A percentile compares a stretch with the other conserved stretches of the same genome.
These are phyloP conservation scores for Hemileccinum rubropunctum DNA, from an alignment of 768 basidiomycete genomes.

Conservation along the genomic window DNA sequence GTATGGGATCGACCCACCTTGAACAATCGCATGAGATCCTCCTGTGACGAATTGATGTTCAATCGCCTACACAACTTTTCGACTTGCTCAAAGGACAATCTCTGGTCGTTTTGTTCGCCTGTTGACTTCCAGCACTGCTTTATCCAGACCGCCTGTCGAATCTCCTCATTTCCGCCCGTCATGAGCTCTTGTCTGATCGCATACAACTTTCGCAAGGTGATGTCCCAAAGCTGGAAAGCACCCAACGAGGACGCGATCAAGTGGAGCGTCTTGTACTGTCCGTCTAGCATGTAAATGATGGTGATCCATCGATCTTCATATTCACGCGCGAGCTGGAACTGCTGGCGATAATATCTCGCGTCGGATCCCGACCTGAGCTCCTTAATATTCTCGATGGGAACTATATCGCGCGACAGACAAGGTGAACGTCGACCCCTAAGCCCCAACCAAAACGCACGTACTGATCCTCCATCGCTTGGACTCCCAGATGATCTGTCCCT, in stretches of 20 bases:
- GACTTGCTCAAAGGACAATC: constrained; percentile 68
- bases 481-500: constrained; percentile 77
- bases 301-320: constrained; percentile 79
- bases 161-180: constrained; percentile 62
- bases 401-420: constrained; percentile 37
- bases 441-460: constrained; percentile 33
- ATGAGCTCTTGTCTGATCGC: constrained; percentile 67
- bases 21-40: constrained; percentile 58
- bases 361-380: constrained; percentile 78
- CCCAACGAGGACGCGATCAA: constrained; percentile 68
- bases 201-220: constrained; percentile 61
- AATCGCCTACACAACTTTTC: constrained; percentile 68
- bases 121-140: constrained; percentile 79
- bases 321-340: constrained; percentile 60
- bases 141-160: constrained; percentile 73
- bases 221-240: constrained; percentile 61
- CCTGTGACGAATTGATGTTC: constrained; percentile 56
- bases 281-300: constrained; percentile 75
- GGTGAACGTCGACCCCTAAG: not conserved
- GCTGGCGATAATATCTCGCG: constrained; percentile 66
- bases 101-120: constrained; percentile 58
- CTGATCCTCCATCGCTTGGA: constrained; percentile 68
- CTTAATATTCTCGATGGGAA: constrained; percentile 82
- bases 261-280: constrained; percentile 82
- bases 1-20: constrained; percentile 36